phyloP scores from a whole-genome alignment of 164 flowering plant species.

The Paratinospora sagittata region DNA sequence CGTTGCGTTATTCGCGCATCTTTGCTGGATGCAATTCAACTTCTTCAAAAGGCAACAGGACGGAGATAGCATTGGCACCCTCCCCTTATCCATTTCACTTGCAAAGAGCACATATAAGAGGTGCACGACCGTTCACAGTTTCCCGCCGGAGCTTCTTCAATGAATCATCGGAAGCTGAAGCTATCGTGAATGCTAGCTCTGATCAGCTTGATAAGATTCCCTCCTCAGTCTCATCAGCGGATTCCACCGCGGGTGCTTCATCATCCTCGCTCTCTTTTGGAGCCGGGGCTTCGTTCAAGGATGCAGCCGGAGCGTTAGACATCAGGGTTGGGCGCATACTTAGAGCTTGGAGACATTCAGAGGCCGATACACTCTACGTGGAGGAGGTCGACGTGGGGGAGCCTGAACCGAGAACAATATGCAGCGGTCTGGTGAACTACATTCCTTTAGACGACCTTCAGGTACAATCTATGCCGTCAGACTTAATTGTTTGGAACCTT shows the following conservation, averaged over 20 bases:
- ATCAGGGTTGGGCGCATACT: conserved; percentile 72
- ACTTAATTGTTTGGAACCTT: background rate
- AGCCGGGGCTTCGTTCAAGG: conserved; percentile 26
- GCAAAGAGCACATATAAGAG: background rate
- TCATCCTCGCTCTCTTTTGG: too few relatives aligned
- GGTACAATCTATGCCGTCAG: conserved; percentile 24
- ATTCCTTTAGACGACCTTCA: conserved; percentile 66
- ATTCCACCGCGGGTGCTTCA: background rate
- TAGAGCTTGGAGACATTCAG: conserved; percentile 80
- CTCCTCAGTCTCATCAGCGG: background rate
- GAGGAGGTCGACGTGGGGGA: conserved; percentile 97
- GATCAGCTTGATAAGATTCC: background rate
- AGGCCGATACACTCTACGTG: conserved; percentile 88
- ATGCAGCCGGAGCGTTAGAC: conserved; percentile 53
- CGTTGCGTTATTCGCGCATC: background rate
- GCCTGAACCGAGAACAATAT: conserved; percentile 69
- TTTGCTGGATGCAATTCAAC: background rate
- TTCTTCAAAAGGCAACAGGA: background rate
- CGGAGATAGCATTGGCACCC: background rate
- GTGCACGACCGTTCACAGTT: background rate
- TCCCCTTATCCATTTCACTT: background rate
- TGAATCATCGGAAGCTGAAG: background rate
- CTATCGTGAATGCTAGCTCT: background rate
- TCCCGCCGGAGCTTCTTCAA: background rate
- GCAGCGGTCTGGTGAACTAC: conserved; percentile 89